Percentiles rank a stretch among this genome's conserved stretches.
Evolutionary conservation across 108 stramenopile species (phyloP).

Genomic region (Cyclotella choctawhatcheeana): DNA sequence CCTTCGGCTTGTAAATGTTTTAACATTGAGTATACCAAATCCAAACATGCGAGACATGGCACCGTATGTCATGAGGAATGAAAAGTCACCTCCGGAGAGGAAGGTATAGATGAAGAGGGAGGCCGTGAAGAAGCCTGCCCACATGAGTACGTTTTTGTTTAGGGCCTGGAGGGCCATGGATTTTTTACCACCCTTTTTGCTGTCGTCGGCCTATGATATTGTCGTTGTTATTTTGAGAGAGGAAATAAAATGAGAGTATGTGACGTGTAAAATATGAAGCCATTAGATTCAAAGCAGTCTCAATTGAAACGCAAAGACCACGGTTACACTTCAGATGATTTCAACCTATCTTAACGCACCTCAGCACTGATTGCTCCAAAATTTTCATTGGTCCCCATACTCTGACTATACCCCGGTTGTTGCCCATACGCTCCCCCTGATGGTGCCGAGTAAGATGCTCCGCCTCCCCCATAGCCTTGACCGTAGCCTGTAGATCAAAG

Average conservation of each 20-base stretch:
- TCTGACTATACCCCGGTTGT: constrained; percentile 31
- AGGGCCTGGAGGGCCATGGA: constrained; percentile 85
- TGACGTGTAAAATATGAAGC: background rate
- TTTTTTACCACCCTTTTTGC: constrained; percentile 69
- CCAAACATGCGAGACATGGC: constrained; percentile 97
- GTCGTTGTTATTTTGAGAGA: background rate
- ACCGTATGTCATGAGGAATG: constrained; percentile 98
- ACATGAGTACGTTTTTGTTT: constrained; percentile 89
- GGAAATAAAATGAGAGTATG: background rate
- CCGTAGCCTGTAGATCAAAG: constrained; percentile 21
- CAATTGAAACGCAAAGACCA: background rate
- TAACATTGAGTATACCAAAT: constrained; percentile 93
- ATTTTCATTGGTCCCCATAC: constrained; percentile 30
- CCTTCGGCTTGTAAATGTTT: constrained; percentile 82
- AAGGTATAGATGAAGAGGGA: constrained; percentile 93
- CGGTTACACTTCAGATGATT: background rate
- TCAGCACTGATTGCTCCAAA: constrained; percentile 23
- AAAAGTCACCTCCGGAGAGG: constrained; percentile 95
- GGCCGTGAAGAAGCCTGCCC: constrained; percentile 92
- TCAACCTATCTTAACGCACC: constrained; percentile 18
- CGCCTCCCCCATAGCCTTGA: constrained; percentile 35
- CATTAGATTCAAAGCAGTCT: no score
- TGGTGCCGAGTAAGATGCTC: constrained; percentile 38
- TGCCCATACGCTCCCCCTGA: constrained; percentile 34
- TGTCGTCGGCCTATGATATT: constrained; percentile 50